phyloP scores from a whole-genome alignment of 495 filamentous ascomycete species.

The Penicillium flavigenum region DNA sequence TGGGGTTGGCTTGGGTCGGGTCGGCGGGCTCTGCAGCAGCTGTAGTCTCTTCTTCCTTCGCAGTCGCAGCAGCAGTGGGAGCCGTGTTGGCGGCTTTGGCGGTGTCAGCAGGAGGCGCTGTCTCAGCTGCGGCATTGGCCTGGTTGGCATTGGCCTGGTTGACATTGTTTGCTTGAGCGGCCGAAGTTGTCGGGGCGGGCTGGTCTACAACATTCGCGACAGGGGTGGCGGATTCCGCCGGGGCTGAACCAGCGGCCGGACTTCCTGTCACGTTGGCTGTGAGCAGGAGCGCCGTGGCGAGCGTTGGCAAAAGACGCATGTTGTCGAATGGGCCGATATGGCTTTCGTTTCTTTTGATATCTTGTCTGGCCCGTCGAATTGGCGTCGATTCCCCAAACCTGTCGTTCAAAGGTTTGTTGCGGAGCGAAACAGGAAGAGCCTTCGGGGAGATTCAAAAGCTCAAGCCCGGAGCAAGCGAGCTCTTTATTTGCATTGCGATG shows the following conservation, averaged over 20 bases:
- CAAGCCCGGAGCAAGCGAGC: conserved; percentile 15
- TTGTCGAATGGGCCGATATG: conserved; percentile 15
- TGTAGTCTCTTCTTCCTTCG: conserved; percentile 2
- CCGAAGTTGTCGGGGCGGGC: conserved; percentile 4
- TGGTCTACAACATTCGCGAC: neutral
- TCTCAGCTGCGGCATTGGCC: conserved; percentile 11
- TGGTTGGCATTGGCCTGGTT: conserved; percentile 10
- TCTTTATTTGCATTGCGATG: conserved; percentile 27
- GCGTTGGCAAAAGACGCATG: conserved; percentile 32
- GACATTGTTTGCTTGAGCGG: conserved; percentile 3
- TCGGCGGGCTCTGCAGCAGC: conserved; percentile 1
- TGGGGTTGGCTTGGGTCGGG: neutral
- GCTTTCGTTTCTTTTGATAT: conserved; percentile 14
- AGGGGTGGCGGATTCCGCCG: conserved; percentile 1
- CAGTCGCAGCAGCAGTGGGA: conserved; percentile 4
- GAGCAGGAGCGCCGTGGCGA: conserved; percentile 27
- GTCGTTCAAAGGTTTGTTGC: conserved; percentile 23
- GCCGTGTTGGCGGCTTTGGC: neutral
- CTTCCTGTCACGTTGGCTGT: conserved; percentile 25
- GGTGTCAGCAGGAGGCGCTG: conserved; percentile 1
- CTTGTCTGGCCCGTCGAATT: conserved; percentile 13
- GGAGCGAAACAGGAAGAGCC: conserved; percentile 24
- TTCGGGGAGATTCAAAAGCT: conserved; percentile 8
- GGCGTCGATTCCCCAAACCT: conserved; percentile 24
- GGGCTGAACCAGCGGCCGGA: conserved; percentile 12